A percentile compares a stretch with the other conserved stretches of the same genome.
These are phyloP conservation scores for Pichia kudriavzevii DNA, from an alignment of 1,139 yeast genomes.

Conservation along the genomic window DNA sequence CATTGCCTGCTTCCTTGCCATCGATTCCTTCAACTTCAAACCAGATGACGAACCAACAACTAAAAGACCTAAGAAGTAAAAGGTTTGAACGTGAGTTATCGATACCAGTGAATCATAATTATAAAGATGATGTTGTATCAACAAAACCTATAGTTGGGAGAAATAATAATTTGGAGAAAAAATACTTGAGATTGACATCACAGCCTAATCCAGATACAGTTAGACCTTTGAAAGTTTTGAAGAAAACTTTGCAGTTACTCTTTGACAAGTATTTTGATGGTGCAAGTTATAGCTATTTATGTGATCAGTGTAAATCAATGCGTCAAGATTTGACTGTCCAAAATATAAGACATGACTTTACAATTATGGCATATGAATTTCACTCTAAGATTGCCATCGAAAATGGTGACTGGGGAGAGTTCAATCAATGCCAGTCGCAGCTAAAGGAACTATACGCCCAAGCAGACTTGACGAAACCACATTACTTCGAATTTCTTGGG, in stretches of 20 bases:
- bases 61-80: slow-evolving; percentile 34
- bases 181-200: slow-evolving; percentile 76
- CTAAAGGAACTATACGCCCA: slow-evolving; percentile 51
- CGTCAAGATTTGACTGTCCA: slow-evolving; percentile 94
- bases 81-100: slow-evolving; percentile 42
- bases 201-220: slow-evolving; percentile 85
- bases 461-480: slow-evolving; percentile 27
- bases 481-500: slow-evolving; percentile 57
- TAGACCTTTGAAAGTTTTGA: slow-evolving; percentile 60
- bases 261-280: slow-evolving; percentile 47
- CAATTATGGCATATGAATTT: slow-evolving; percentile 72
- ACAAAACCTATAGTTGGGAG: slow-evolving; percentile 50
- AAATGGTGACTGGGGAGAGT: slow-evolving; percentile 83
- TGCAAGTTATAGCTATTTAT: slow-evolving; percentile 61
- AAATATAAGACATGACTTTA: slow-evolving; percentile 70
- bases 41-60: not conserved
- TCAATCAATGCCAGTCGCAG: slow-evolving; percentile 90
- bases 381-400: slow-evolving; percentile 86
- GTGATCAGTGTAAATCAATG: slow-evolving; percentile 85
- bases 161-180: slow-evolving; percentile 60
- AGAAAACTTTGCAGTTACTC: slow-evolving; percentile 50
- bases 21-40: not conserved
- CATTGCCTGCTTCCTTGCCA: not conserved
- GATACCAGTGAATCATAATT: slow-evolving; percentile 14
- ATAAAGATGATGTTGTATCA: not conserved